Percentiles rank a stretch among this genome's conserved stretches.
phyloP scores from a whole-genome alignment of 2,329 filamentous ascomycete genomes.

The Trichophyton rubrum region DNA sequence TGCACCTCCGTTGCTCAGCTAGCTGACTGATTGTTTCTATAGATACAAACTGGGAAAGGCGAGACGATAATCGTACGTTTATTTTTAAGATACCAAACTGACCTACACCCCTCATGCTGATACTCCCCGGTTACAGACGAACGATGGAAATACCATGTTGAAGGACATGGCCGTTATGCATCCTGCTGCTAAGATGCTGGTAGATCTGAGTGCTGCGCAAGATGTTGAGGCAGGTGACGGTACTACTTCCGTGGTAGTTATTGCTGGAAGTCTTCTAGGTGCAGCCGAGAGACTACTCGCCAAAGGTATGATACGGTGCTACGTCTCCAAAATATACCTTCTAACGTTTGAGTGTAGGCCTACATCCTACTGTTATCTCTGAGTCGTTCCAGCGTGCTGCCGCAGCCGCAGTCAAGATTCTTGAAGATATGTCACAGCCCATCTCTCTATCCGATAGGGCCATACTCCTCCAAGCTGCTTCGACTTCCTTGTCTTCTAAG shows the following conservation, averaged over 20 bases:
- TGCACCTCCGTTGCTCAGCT: background rate
- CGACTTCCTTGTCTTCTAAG: conserved; percentile 94
- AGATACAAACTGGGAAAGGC: conserved; percentile 88
- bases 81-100: background rate
- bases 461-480: conserved; percentile 88
- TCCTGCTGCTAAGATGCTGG: conserved; percentile 98
- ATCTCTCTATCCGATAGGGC: conserved; percentile 78
- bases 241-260: conserved; percentile 95
- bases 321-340: background rate
- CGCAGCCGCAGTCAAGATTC: conserved; percentile 71
- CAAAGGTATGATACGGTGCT: conserved; percentile 48
- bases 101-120: background rate
- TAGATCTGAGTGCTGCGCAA: conserved; percentile 91
- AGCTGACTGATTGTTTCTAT: conserved; percentile 6
- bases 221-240: conserved; percentile 98
- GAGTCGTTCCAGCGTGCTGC: conserved; percentile 95
- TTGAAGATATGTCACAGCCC: conserved; percentile 91
- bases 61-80: conserved; percentile 71
- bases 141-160: conserved; percentile 98
- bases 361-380: conserved; percentile 95
- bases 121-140: conserved; percentile 45
- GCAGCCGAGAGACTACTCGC: conserved; percentile 80
- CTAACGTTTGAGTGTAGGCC: conserved; percentile 34
- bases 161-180: conserved; percentile 99
- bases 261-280: conserved; percentile 86